Conservation (phyloP, 2,329 filamentous ascomycete species). For the Sphaerulina populicola region DNA sequence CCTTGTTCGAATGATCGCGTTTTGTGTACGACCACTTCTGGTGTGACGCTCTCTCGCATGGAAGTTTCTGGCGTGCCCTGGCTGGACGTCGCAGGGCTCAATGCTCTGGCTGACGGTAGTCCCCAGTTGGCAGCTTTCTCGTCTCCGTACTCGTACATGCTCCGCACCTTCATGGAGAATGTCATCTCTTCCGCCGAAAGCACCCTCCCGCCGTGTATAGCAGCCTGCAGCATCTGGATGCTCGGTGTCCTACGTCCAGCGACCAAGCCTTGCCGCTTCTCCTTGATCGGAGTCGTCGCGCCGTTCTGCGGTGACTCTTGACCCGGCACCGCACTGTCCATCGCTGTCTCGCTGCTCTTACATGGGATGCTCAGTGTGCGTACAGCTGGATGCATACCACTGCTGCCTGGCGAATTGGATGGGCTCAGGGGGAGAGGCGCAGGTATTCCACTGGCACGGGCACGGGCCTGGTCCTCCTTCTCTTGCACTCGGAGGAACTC, state of each 20-base stretch:
- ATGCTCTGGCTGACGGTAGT: conserved; percentile 2
- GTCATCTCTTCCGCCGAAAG: conserved; percentile 58
- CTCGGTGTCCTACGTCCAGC: conserved; percentile 31
- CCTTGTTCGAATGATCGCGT: conserved; percentile 2
- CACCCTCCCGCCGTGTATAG: conserved; percentile 36
- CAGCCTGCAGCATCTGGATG: conserved; percentile 33
- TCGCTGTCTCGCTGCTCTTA: not conserved
- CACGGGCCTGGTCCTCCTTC: conserved; percentile 7
- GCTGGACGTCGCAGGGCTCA: conserved; percentile 6
- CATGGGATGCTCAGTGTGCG: not conserved
- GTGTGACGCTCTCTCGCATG: conserved; percentile 8
- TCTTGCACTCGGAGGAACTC: conserved; percentile 25
- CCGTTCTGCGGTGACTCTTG: not conserved
- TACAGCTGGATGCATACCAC: not conserved
- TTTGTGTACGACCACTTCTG: conserved; percentile 10
- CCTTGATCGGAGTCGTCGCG: not conserved
- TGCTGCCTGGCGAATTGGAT: not conserved
- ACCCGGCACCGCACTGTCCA: not conserved
- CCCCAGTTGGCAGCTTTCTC: conserved; percentile 45
- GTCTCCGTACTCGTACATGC: conserved; percentile 56
- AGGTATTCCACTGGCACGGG: conserved; percentile 5
- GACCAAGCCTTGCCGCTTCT: conserved; percentile 7
- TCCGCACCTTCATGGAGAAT: conserved; percentile 53
- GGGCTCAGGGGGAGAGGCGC: conserved; percentile 3
- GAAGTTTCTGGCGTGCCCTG: conserved; percentile 11